Base-by-base conservation (phyloP, 805 yeast genomes). In the Monosporozyma solicola region DNA sequence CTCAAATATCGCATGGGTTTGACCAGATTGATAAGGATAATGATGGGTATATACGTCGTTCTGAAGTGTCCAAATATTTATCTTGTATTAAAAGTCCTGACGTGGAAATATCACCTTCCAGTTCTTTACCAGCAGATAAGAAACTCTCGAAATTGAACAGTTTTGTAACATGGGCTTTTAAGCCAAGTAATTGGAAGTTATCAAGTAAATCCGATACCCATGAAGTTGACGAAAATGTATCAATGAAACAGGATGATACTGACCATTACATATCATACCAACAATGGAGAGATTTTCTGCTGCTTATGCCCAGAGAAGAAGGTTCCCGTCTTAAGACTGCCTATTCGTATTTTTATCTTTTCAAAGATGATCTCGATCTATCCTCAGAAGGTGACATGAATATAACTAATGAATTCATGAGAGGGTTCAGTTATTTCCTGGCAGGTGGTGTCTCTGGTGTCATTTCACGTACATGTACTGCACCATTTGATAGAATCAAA, bases 391-490 rank as follows among this genome's bases (percentile, higher is more conserved):
- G 97, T 67, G 98, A 92, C 70, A 89, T 91, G 56, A 84, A 95
- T 0, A 76, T 92, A 39, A 83, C 85, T 45, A 83, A 82, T 64
- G 95, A 88, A 57, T 78, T 87, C 51, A 70, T 87, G 49, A 82
- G 85, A 64, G 96, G 97, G 33, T 77, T 89, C 56, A 97, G 97
- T 0, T 94, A 82, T 69, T 94, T 94, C 64, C 71, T 91, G 35
- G 96, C 97, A 1, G 99, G 99, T 41, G 99, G 99, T 0, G 68
- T 91, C 22, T 87, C 97, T 1, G 99, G 99, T 1, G 99, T 92
- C 2, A 85, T 94, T 3, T 89, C 97, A 13, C 82, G 99, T 71
- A 90, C 98, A 0, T 85, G 94, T 61, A 94, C 99, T 0, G 99
- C 98, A 0, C 99, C 99, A 10, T 87, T 94, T 58, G 99, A 94